Evolutionary conservation across 2,329 filamentous ascomycete species (phyloP).

Genomic region (Didymella lethalis): DNA sequence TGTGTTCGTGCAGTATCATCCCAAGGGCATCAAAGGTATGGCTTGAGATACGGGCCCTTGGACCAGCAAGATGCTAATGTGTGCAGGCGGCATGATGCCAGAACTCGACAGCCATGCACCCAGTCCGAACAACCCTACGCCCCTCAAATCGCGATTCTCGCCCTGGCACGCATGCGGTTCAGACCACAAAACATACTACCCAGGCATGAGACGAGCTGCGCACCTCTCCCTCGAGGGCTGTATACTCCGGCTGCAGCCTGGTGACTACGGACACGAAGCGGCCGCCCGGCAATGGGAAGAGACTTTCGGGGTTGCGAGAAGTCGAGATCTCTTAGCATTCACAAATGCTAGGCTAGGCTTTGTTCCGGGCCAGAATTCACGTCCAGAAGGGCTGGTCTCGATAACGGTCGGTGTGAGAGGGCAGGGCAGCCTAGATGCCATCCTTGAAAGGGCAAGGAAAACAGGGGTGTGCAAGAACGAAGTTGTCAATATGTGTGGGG

Average conservation of each 20-base stretch:
- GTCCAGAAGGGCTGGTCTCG: constrained; percentile 49
- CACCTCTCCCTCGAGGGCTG: constrained; percentile 50
- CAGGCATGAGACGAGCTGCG: constrained; percentile 48
- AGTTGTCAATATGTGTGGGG: constrained; percentile 50
- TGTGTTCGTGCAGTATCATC: constrained; percentile 56
- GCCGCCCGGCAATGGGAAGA: constrained; percentile 54
- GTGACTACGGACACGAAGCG: constrained; percentile 47
- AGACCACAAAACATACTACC: constrained; percentile 46
- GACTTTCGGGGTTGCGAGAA: constrained; percentile 53
- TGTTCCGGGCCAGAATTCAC: constrained; percentile 42
- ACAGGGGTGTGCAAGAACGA: constrained; percentile 44
- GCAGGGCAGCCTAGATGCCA: constrained; percentile 41
- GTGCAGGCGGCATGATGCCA: constrained; percentile 53
- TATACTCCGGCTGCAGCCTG: constrained; percentile 49
- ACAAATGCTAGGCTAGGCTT: constrained; percentile 50
- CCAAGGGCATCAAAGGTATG: constrained; percentile 52
- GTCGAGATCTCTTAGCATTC: constrained; percentile 51
- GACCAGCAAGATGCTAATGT: constrained; percentile 6
- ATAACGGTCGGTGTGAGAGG: constrained; percentile 52
- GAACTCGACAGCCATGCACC: constrained; percentile 54
- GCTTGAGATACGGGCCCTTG: neutral
- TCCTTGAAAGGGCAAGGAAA: constrained; percentile 43
- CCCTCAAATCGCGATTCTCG: constrained; percentile 50
- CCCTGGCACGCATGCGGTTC: constrained; percentile 57
- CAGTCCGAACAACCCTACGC: constrained; percentile 47